phyloP scores from a whole-genome alignment of 805 yeast species.

The Lipomyces orientalis region DNA sequence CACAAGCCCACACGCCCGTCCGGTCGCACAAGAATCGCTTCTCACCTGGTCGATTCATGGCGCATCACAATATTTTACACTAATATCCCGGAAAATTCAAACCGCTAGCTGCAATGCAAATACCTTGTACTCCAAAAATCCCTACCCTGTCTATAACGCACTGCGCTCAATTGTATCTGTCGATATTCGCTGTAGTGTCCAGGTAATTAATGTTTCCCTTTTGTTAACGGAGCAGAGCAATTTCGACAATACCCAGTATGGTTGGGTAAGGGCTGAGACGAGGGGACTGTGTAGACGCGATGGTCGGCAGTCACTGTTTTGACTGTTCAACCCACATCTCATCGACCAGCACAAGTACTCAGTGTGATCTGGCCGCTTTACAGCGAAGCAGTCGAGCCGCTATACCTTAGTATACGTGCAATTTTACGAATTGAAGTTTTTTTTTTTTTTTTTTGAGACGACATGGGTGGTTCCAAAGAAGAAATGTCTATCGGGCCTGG shows the following conservation, averaged over 20 bases:
- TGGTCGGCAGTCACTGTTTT: background rate
- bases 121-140: background rate
- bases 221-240: background rate
- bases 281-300: background rate
- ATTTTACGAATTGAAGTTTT: background rate
- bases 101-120: background rate
- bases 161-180: background rate
- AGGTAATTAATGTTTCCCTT: background rate
- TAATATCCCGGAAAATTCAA: background rate
- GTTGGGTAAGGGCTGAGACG: constrained; percentile 1
- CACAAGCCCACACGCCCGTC: background rate
- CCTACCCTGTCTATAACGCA: background rate
- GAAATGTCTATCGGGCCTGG: background rate
- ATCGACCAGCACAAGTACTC: background rate
- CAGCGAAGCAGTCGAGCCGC: background rate
- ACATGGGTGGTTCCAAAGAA: background rate
- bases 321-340: background rate
- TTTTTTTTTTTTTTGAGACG: background rate
- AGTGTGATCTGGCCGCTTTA: background rate
- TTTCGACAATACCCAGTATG: background rate
- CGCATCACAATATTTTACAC: background rate
- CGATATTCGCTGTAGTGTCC: background rate
- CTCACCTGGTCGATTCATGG: constrained; percentile 26
- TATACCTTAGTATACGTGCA: background rate
- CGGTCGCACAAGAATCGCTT: background rate